Evolutionary conservation across 345 rosid species (phyloP), one percentile per base, ranked within the genome.

Genomic region (Citrus sp.): DNA sequence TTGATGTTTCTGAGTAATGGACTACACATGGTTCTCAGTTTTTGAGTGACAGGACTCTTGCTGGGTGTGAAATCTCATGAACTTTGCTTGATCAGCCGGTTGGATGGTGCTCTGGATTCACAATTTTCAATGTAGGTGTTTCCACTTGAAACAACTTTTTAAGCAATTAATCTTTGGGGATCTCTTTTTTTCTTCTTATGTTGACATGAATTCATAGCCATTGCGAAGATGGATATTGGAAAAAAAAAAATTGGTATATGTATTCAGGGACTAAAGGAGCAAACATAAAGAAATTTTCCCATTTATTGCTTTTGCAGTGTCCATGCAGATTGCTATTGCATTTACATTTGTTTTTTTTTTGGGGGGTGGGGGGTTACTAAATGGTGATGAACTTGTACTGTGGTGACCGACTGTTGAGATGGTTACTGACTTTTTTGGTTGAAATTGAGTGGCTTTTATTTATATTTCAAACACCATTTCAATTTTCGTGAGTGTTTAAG

Each of bases 1-100:
- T 95, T 51, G 93, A 93, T 84, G 88, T 89, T 75, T 87, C 88
- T 1, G 88, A 80, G 32, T 87, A 82, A 87, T 60, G 63, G 42
- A 4, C 27, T 28, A 32, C 14, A 12, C 40, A 12, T 7, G 58
- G 21, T 64, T 40, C 25, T 35, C 46, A 46, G 56, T 14, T 76
- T n/a, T 27, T 18, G 16, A 22, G 16, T 22, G 71, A 28, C 27
- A 34, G 21, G 30, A 76, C 10, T 38, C 34, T 24, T 16, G 58
- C 55, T 60, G 51, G 35, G 18, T 16, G 38, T 5, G 67, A 14
- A 71, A 62, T 65, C 10, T 35, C 13, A 21, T 4, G 40, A 67
- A n/a, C n/a, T 13, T 46, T 30, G 9, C 34, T 46, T 22, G 42
- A 9, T 72, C 2, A 16, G 34, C 56, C 4, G 2, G 12, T 72